Evolutionary conservation across 306 rosid genomes (phyloP).

Genomic region (Begonia fuchsioides): DNA sequence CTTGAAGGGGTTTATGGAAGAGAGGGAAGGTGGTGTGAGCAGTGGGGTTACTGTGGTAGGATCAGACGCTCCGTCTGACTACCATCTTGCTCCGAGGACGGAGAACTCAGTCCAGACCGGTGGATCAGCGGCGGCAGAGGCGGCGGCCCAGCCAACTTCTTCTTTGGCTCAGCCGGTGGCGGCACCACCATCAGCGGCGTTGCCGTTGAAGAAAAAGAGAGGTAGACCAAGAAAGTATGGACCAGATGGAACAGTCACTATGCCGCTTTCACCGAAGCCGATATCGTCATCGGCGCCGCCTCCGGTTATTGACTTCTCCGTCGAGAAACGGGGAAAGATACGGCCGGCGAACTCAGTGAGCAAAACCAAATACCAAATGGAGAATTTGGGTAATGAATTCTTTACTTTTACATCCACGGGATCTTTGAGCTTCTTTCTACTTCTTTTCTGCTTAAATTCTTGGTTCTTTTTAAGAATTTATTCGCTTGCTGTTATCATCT

Average conservation of each 20-base stretch:
- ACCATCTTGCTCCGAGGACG: constrained; percentile 75
- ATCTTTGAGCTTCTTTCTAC: neutral
- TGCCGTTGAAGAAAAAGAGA: constrained; percentile 75
- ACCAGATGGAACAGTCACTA: constrained; percentile 58
- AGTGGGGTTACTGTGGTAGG: constrained; percentile 96
- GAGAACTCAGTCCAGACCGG: constrained; percentile 33
- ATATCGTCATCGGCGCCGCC: constrained; percentile 82
- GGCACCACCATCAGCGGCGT: constrained; percentile 17
- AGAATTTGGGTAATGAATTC: constrained; percentile 54
- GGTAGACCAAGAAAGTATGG: constrained; percentile 96
- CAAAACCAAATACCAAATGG: constrained; percentile 61
- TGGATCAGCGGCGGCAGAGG: constrained; percentile 34
- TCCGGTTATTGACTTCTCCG: constrained; percentile 88
- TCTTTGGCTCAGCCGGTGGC: constrained; percentile 8
- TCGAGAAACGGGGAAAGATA: constrained; percentile 71
- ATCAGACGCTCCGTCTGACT: constrained; percentile 95
- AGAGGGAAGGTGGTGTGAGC: constrained; percentile 53
- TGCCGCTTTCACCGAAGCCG: constrained; percentile 84
- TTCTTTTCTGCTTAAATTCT: constrained; percentile 1
- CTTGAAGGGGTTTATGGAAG: constrained; percentile 52
- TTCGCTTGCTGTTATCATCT: constrained; percentile 1
- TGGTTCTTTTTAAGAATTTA: neutral
- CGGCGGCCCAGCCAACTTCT: constrained; percentile 10
- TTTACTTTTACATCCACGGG: neutral
- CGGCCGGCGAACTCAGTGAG: constrained; percentile 63